Evolutionary conservation across 2,329 filamentous ascomycete species (phyloP).

Genomic region (Fusarium oxysporum): DNA sequence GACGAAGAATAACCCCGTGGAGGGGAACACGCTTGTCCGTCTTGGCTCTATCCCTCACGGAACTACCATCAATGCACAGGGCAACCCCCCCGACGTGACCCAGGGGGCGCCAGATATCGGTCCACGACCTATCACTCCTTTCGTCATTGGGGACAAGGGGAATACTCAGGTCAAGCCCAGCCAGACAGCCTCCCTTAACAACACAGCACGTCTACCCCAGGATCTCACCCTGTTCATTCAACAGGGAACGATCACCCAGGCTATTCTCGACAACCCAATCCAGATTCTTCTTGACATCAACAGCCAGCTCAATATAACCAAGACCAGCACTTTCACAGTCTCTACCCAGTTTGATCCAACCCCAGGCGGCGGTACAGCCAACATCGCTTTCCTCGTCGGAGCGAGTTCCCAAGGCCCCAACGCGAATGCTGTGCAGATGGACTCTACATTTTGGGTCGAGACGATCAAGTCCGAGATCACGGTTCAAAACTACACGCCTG

Average conservation of each 20-base stretch:
- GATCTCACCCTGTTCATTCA: not conserved
- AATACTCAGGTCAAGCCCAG: not conserved
- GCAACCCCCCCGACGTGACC: not conserved
- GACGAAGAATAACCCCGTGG: not conserved
- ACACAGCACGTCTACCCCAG: slow-evolving; percentile 7
- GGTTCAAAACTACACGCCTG: not conserved
- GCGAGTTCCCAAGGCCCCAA: not conserved
- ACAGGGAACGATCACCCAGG: slow-evolving; percentile 2
- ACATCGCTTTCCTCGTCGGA: slow-evolving; percentile 11
- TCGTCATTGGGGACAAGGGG: not conserved
- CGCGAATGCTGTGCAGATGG: slow-evolving; percentile 4
- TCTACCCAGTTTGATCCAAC: not conserved
- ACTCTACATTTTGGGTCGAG: slow-evolving; percentile 5
- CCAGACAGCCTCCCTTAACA: not conserved
- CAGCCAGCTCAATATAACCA: slow-evolving; percentile 1
- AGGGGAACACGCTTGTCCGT: not conserved
- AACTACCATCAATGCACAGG: slow-evolving; percentile 13
- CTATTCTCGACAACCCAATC: not conserved
- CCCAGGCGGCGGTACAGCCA: not conserved
- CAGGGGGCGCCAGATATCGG: not conserved
- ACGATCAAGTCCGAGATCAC: slow-evolving; percentile 4
- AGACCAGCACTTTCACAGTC: slow-evolving; percentile 8
- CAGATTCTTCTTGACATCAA: slow-evolving; percentile 18
- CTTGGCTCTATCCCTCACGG: slow-evolving; percentile 12
- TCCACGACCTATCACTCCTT: not conserved